These are phyloP conservation scores for Phytophthora gonapodyides DNA, from an alignment of 352 stramenopile species.

Conservation along the genomic window DNA sequence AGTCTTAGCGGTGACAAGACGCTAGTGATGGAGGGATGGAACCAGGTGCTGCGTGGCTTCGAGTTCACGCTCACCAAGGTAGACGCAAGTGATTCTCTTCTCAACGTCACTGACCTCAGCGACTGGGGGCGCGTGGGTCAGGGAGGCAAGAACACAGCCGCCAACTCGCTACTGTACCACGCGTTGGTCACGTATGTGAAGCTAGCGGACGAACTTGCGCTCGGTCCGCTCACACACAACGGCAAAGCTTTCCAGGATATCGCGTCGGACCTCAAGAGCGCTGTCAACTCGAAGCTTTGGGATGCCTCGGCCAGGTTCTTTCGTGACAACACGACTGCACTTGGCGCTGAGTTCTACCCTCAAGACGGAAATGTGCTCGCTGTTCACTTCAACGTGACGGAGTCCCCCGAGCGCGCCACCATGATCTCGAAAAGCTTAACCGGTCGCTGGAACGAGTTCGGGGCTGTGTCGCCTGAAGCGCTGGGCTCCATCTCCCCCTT, in stretches of 20 bases:
- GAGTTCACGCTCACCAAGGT: conserved; percentile 39
- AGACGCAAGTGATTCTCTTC: conserved; percentile 28
- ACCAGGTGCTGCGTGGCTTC: conserved; percentile 34
- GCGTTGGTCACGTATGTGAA: conserved; percentile 23
- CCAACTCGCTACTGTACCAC: conserved; percentile 42
- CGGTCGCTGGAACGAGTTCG: conserved; percentile 39
- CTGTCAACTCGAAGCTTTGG: conserved; percentile 41
- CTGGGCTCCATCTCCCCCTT: conserved; percentile 38
- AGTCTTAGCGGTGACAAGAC: conserved; percentile 27
- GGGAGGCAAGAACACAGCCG: conserved; percentile 45
- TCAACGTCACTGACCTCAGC: conserved; percentile 28
- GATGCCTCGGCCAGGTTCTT: conserved; percentile 28
- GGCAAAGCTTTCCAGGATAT: conserved; percentile 29
- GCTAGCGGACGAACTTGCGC: conserved; percentile 19
- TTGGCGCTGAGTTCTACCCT: conserved; percentile 23
- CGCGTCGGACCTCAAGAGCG: conserved; percentile 29
- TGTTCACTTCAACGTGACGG: conserved; percentile 39
- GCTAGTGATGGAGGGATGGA: conserved; percentile 27
- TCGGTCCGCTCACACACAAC: conserved; percentile 23
- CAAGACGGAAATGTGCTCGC: conserved; percentile 43
- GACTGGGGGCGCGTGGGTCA: conserved; percentile 46
- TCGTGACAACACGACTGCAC: conserved; percentile 40
- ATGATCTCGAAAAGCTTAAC: conserved; percentile 24
- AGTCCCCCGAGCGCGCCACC: conserved; percentile 21
- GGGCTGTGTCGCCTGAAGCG: conserved; percentile 37